Conservation (phyloP, 1,284 basidiomycete species). For the Ganoderma multipileum region DNA sequence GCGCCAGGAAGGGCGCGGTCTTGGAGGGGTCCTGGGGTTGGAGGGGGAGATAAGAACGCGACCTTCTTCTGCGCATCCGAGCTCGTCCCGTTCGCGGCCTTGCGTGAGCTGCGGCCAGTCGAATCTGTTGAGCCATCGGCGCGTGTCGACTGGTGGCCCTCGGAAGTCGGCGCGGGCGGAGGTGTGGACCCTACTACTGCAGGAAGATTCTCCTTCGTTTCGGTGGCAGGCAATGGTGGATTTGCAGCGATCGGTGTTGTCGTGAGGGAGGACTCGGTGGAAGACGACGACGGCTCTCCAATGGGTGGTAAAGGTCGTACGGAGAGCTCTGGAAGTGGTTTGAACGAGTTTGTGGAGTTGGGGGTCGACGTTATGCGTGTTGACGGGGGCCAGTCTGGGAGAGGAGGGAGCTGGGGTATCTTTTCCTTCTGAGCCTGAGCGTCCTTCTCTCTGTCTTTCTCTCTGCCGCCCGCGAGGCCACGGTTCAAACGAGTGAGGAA, state of each 20-base stretch:
- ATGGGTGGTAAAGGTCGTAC: constrained; percentile 59
- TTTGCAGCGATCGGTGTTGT: constrained; percentile 40
- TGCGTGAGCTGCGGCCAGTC: constrained; percentile 59
- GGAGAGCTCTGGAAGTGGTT: constrained; percentile 73
- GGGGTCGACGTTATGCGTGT: constrained; percentile 49
- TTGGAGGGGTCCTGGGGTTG: constrained; percentile 56
- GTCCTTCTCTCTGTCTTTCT: constrained; percentile 59
- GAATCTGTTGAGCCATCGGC: constrained; percentile 49
- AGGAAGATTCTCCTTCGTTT: constrained; percentile 37
- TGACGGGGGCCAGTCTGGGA: constrained; percentile 63
- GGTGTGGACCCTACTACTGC: constrained; percentile 29
- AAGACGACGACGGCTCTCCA: constrained; percentile 43
- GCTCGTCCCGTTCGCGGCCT: constrained; percentile 52
- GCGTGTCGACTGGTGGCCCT: constrained; percentile 30
- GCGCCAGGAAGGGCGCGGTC: constrained; percentile 46
- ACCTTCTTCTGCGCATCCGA: constrained; percentile 79
- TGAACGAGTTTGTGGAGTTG: constrained; percentile 58
- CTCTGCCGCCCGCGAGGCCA: constrained; percentile 63
- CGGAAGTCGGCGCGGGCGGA: constrained; percentile 41
- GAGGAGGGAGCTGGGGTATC: constrained; percentile 65
- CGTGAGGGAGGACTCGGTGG: constrained; percentile 43
- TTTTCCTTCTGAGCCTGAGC: constrained; percentile 60
- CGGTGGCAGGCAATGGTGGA: constrained; percentile 32
- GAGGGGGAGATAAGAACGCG: constrained; percentile 81
- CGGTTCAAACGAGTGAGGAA: constrained; percentile 78